Conservation (phyloP, 768 basidiomycete species). For the Gautieria morchelliformis region DNA sequence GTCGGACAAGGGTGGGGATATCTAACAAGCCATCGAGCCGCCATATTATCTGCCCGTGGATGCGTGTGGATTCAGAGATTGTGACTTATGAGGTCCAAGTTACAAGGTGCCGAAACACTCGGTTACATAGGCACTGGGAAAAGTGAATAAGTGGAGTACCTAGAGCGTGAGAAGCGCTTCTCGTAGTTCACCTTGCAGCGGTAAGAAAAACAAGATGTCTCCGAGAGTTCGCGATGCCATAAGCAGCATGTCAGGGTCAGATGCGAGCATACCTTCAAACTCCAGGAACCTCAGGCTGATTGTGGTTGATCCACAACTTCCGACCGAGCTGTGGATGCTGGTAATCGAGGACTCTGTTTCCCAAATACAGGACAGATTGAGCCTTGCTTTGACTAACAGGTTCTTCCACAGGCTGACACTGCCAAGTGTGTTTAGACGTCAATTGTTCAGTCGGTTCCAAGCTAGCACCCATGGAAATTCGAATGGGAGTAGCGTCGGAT, state of each 20-base stretch:
- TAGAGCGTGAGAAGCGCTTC: too few relatives aligned
- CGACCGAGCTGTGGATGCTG: not conserved
- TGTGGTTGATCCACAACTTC: not conserved
- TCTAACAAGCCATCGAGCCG: not conserved
- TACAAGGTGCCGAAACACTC: too few relatives aligned
- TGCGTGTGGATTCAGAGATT: too few relatives aligned
- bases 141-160: too few relatives aligned
- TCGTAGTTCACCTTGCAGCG: too few relatives aligned
- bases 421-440: not conserved
- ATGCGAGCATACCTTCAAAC: too few relatives aligned
- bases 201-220: too few relatives aligned
- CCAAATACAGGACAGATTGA: not conserved
- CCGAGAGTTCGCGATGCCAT: too few relatives aligned
- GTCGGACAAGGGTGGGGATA: not conserved
- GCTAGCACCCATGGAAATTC: not conserved
- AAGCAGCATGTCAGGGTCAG: too few relatives aligned
- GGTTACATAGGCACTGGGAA: too few relatives aligned
- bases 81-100: too few relatives aligned
- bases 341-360: not conserved
- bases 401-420: not conserved
- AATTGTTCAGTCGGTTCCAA: not conserved
- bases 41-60: not conserved
- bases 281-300: too few relatives aligned
- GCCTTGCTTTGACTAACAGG: not conserved
- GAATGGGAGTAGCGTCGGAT: not conserved